Base-by-base conservation (phyloP, 352 stramenopile species). In the Phytophthora ohioensis region DNA sequence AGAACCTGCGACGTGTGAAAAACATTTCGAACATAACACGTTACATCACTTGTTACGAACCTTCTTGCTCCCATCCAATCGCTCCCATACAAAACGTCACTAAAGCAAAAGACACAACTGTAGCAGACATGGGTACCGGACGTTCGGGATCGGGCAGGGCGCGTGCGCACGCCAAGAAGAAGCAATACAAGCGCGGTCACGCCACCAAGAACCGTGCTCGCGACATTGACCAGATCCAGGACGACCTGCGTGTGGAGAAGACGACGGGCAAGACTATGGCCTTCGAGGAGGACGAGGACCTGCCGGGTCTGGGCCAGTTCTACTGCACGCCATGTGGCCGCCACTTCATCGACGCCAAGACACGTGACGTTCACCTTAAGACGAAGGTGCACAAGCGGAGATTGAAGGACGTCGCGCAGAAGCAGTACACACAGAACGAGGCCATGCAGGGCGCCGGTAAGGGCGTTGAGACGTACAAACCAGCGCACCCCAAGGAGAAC, bases 341-440 rank as follows among this genome's bases (percentile, higher is more conserved):
- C 55, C 89, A 96, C 69, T 96, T 96, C 59, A 94, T 95, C 47
- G 87, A 94, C 60, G 79, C 71, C 9, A 89, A 85, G 72, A 94
- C 89, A 17, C 85, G 86, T 38, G 84, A 93, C 32, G 84, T 91
- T 31, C 89, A 96, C 61, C 60, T 95, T 13, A 88, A 83, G 62
- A 91, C 84, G 47, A 96, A 96, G 63, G 87, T 96, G 55, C 89
- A 96, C 82, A 96, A 96, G 71, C 79, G 89, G 68, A 83, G 87
- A 82, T 55, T 96, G 72, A 96, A 96, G 62, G 89, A 96, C 66
- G 89, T 96, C n/a, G 87, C 86, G 15, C 89, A 96, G 75, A 84
- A 94, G 84, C 89, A 96, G 69, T 96, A 96, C 78, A 91, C 86
- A 75, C 89, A 95, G 65, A 91, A 88, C 34, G 89, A 96, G 64